Base-by-base conservation (phyloP, 2,329 filamentous ascomycete genomes). In the Fusarium xyrophilum region DNA sequence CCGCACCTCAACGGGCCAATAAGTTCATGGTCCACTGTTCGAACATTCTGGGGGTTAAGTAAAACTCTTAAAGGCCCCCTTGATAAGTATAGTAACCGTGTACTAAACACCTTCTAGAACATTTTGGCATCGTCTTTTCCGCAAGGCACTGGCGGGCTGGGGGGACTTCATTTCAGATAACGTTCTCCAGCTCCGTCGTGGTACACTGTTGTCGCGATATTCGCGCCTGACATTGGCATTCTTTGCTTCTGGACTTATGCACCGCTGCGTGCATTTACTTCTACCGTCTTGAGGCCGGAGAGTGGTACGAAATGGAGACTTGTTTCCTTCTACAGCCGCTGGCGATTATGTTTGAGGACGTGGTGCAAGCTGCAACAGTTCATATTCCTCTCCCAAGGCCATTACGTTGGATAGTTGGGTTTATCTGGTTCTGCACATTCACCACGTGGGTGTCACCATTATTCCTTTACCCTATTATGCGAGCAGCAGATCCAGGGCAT, bases 41-140 rank as follows among this genome's bases (percentile, higher is more conserved):
- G 60, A 1, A 59, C 48, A 4, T 62, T 63, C 5, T 63, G 60
- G 60, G 60, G 60, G 60, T 63, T 63, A 17, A 50, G 48, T 5
- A 6, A 25, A 25, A 25, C 23, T 25, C 23, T 25, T 25, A 6
- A 25, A 5, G 3, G 2, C 3, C 19, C n/a, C 6, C 7, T 1
- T 47, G 14, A 19, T 32, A 2, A 4, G 5, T n/a, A 25, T 17
- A 3, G 7, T 10, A 1, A 1, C 5, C 2, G 5, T 17, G 12
- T 38, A 8, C 33, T 60, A 36, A 14, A 4, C 3, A 0, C 3
- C 4, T 14, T 6, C 1, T 1, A 63, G 60, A 4, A 62, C 43
- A 0, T 63, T 62, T 3, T 63, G 60, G 60, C 60, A 63, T 39
- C 57, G 21, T 2, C 48, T 62, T 8, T 63, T 43, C 10, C 60